Evolutionary conservation across 139 green algal species (phyloP), one percentile per base, ranked within the genome.

Genomic region (Tetradesmus obliquus): DNA sequence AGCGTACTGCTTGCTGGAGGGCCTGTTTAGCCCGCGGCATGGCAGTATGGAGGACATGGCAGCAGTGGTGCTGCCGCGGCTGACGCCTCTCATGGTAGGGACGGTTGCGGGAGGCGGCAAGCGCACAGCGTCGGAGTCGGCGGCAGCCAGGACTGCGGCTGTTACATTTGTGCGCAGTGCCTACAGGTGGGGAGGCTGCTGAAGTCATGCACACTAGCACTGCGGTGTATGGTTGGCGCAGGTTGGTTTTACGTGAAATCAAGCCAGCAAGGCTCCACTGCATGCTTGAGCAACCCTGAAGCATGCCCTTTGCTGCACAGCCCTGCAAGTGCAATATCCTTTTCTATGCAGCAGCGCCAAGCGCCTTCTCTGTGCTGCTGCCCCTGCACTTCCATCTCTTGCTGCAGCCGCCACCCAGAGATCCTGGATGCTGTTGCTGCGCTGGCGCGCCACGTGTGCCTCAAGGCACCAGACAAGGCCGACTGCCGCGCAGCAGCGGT

Each of bases 381-480:
- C 60, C 15, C 24, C 74, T 55, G 71, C 7, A 3, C 3, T 53
- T 69, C 10, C 7, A 13, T 4, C 2, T 32, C 7, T 15, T 80
- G 12, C 55, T 88, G 60, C 90, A 90, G 83, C 32, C 83, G 83
- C 6, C 53, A 90, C 9, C 84, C 62, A 19, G 93, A 93, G 12
- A 84, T 90, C 7, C 53, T 69, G 22, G 92, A 95, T n/a, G 91
- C 94, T n/a, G 91, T 95, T 54, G 93, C 91, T 6, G 95, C 93
- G 5, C 87, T 97, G 10, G 94, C 92, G 17, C 92, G 94, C 9
- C 93, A 96, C 86, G 84, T 96, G 12, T 94, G 94, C 74, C 88
- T 97, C 15, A 92, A 92, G 60, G 91, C 81, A 1, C 94, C 93
- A 4, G 96, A 97, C 92, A 95, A 94, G 57, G 93, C 96, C n/a